phyloP scores from a whole-genome alignment of 148 eudicot species.

The Spergularia marina region DNA sequence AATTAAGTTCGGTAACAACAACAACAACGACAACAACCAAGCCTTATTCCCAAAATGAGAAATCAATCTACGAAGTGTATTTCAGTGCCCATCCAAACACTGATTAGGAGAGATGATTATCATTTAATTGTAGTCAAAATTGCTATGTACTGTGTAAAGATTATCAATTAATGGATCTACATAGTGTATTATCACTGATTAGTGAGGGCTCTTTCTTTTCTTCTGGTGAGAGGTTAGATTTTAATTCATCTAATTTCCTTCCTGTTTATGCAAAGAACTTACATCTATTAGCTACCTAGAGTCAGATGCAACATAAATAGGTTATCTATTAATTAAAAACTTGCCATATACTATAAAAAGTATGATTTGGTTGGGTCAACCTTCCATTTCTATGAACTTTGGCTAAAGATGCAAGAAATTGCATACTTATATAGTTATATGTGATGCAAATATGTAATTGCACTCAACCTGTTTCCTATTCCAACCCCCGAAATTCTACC shows the following conservation, averaged over 20 bases:
- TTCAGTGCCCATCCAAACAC: too few species aligned
- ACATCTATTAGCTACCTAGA: slow-evolving; percentile 23
- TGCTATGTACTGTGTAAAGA: too few species aligned
- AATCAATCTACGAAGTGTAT: too few species aligned
- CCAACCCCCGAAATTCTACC: slow-evolving; percentile 27
- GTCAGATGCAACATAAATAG: slow-evolving; percentile 26
- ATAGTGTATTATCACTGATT: too few species aligned
- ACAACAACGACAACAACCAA: too few species aligned
- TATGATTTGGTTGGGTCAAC: slow-evolving; percentile 19
- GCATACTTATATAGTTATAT: slow-evolving; percentile 12
- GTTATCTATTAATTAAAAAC: slow-evolving; percentile 3
- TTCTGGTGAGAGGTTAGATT: slow-evolving; percentile 1
- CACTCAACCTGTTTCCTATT: slow-evolving; percentile 29
- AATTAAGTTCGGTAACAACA: too few species aligned
- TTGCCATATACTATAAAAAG: too few species aligned
- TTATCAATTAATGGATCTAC: too few species aligned
- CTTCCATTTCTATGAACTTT: slow-evolving; percentile 16
- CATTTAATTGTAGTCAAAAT: too few species aligned
- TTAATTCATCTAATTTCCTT: slow-evolving; percentile 17
- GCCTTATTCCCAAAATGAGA: too few species aligned
- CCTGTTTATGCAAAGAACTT: slow-evolving; percentile 32
- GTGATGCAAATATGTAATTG: slow-evolving; percentile 19
- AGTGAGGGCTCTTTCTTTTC: not conserved
- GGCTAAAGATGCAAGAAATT: slow-evolving; percentile 31
- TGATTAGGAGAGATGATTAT: too few species aligned